Base-by-base conservation (phyloP, 2,329 filamentous ascomycete species). In the Penicillium crustosum region DNA sequence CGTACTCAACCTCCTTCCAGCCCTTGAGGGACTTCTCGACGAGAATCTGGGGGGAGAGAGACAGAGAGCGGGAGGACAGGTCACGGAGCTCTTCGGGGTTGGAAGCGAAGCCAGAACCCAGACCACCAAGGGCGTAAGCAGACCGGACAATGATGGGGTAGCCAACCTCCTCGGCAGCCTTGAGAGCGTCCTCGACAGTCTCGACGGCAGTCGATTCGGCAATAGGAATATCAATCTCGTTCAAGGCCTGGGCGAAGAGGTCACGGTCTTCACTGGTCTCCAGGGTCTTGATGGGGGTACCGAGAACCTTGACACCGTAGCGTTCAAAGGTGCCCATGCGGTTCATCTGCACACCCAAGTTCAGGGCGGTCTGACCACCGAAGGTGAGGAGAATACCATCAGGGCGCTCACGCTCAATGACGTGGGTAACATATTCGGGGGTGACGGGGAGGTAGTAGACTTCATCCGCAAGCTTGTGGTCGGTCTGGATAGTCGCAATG, bases 1-100 rank as follows among this genome's bases (percentile, higher is more conserved):
- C 94, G 73, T 97, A 99, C 78, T 99, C 94, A 50, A 97, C 89
- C 78, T 99, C 94, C 80, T 99, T 99, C 94, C 94, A 99, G 76
- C 94, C 94, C 83, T 97, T 97, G 68, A 99, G 86, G 52, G 92
- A 96, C 80, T 97, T 97, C 82, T 99, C 94, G 58, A 99, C 93
- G 73, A 99, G 79, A 70, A 99, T 97, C 78, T 99, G 94, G 49
- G 94, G 93, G 2, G 93, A 93, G 36, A 97, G 85, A 44, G 93
- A 96, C 58, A 99, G 84, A 47, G 93, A 97, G 64, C 91, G 88
- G 61, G 94, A 93, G 65, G 93, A 89, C 83, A 99, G 84, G 78
- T 97, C 92, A 74, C 90, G 89, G 58, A 99, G 87, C 79, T 99
- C 94, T 72, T 97, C 92, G 68, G 89, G 83, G 78, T 96, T 94